These are phyloP conservation scores for Trichoderma afroharzianum DNA, from an alignment of 2,329 filamentous ascomycete species.

Conservation along the genomic window DNA sequence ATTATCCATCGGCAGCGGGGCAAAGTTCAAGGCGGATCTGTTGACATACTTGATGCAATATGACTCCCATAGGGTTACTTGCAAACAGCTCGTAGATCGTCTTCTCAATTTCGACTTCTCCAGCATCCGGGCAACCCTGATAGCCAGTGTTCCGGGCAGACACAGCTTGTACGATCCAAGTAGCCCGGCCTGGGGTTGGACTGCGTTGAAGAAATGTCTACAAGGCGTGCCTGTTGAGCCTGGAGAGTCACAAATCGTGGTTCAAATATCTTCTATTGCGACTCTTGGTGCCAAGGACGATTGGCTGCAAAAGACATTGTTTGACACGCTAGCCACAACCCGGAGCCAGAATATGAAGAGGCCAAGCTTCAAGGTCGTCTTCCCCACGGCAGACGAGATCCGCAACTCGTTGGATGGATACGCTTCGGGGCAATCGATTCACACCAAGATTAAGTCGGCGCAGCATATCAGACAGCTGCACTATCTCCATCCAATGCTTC, in stretches of 20 bases:
- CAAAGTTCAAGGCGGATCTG: conserved; percentile 72
- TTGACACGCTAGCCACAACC: conserved; percentile 44
- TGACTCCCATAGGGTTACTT: conserved; percentile 52
- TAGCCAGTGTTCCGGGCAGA: conserved; percentile 75
- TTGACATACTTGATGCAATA: conserved; percentile 71
- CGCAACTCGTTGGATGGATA: conserved; percentile 75
- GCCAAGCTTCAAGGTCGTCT: conserved; percentile 67
- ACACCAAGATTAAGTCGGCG: conserved; percentile 69
- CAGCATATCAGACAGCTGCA: conserved; percentile 70
- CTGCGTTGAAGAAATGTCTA: conserved; percentile 60
- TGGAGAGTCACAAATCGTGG: conserved; percentile 47
- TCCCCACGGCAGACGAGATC: conserved; percentile 77
- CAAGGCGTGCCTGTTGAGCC: conserved; percentile 46
- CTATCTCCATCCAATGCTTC: conserved; percentile 67
- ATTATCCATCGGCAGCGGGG: conserved; percentile 52
- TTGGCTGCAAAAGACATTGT: conserved; percentile 68
- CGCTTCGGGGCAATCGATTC: conserved; percentile 71
- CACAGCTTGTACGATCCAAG: conserved; percentile 48
- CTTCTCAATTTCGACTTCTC: conserved; percentile 67
- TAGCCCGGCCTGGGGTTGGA: conserved; percentile 73
- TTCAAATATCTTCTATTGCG: conserved; percentile 77
- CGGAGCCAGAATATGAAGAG: conserved; percentile 25
- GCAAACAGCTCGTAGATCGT: conserved; percentile 51
- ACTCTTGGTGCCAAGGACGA: conserved; percentile 66
- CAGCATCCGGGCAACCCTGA: conserved; percentile 61